Evolutionary conservation across 2,329 filamentous ascomycete species (phyloP).

Genomic region (Meredithiella fracta): DNA sequence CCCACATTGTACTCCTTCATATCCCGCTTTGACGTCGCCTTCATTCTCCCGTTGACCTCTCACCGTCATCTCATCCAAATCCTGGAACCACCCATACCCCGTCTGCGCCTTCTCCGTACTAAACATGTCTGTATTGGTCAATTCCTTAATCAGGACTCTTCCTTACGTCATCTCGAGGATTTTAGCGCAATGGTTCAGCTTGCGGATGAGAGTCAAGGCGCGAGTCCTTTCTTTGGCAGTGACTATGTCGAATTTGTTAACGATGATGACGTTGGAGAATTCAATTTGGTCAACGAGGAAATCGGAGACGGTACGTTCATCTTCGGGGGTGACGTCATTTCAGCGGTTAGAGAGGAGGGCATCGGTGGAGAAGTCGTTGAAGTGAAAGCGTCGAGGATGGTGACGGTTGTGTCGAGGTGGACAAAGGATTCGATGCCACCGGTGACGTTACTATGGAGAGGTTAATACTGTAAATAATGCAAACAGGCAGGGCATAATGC

Average conservation of each 20-base stretch:
- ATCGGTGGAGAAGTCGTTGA: constrained; percentile 54
- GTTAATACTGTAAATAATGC: background rate
- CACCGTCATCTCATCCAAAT: constrained; percentile 50
- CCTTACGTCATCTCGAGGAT: constrained; percentile 43
- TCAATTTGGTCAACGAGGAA: constrained; percentile 65
- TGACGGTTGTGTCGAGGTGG: constrained; percentile 53
- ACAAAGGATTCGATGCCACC: constrained; percentile 52
- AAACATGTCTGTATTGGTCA: constrained; percentile 51
- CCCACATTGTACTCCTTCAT: constrained; percentile 57
- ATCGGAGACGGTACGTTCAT: constrained; percentile 58
- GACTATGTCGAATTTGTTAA: constrained; percentile 53
- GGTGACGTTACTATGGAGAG: constrained; percentile 26
- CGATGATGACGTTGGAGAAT: constrained; percentile 55
- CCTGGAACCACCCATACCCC: constrained; percentile 53
- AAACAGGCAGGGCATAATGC: constrained; percentile 12
- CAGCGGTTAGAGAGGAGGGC: constrained; percentile 50
- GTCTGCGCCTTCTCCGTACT: constrained; percentile 46
- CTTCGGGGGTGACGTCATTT: constrained; percentile 46
- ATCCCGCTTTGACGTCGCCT: constrained; percentile 49
- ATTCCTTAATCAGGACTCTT: constrained; percentile 42
- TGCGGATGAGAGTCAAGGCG: constrained; percentile 37
- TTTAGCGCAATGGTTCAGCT: constrained; percentile 51
- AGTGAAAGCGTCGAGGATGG: constrained; percentile 59
- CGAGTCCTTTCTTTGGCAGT: constrained; percentile 26
- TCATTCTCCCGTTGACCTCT: constrained; percentile 37